Evolutionary conservation across 352 stramenopile genomes (phyloP), one percentile per base, ranked within the genome.

Genomic region (Pythium chondricola): DNA sequence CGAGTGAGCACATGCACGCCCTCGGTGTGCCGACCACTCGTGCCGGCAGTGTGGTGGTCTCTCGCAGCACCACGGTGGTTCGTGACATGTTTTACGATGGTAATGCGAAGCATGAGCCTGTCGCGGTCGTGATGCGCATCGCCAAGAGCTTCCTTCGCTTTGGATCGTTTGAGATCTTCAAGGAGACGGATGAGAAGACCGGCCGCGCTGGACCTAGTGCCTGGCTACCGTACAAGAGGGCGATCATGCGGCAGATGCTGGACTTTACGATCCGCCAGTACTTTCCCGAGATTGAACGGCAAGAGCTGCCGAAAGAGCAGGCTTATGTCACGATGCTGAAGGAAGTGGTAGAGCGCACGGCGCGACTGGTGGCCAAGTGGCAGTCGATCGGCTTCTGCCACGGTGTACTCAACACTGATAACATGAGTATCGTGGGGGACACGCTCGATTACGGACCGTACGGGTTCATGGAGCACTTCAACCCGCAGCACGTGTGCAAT

Each of bases 111-210:
- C 58, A 78, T 40, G 88, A 97, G 58, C 83, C 75, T 2, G 85
- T 74, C 0, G 85, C 85, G 17, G 86, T 95, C 13, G 77, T 96
- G 9, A 71, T 85, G 37, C 75, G 95, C 48, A 84, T 98, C 29
- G 90, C 92, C 1, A 74, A 83, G 16, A 97, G 68, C 38, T 99
- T 99, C 56, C 54, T 98, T 6, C 75, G 96, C 33, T 95, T 99
- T 55, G 96, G 96, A 20, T 96, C 91, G 58, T 95, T 99, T 41
- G 95, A 99, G 69, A 83, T 98, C 51, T 98, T 97, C 67, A 96
- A 95, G 50, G 54, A 69, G 9, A 67, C 64, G 32, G 84, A 96
- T 43, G 25, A 65, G 2, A 44, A 66, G 20, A 90, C 82, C 9
- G 83, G 74, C 0, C 65, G 82, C 18, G 47, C 58, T 4, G 87